Evolutionary conservation across 1,139 yeast genomes (phyloP).

Genomic region (Kurtzmaniella quercitrusa): DNA sequence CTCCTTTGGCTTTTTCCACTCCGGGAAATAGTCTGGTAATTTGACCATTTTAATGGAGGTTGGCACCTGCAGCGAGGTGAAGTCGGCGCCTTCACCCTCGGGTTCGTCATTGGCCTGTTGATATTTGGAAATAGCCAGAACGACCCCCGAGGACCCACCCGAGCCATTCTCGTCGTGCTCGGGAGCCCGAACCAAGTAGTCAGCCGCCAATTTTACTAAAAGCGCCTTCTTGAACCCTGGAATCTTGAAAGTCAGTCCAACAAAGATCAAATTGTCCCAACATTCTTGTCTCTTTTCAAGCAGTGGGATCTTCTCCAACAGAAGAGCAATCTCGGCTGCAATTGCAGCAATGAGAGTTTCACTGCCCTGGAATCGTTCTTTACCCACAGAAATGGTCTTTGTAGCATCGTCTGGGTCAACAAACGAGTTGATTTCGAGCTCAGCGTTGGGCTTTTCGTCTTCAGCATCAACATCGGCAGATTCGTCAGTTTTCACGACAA

Average conservation of each 20-base stretch:
- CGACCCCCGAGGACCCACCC: slow-evolving; percentile 28
- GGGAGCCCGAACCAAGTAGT: slow-evolving; percentile 46
- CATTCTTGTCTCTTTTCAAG: slow-evolving; percentile 73
- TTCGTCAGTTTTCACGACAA: slow-evolving; percentile 35
- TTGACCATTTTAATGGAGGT: slow-evolving; percentile 63
- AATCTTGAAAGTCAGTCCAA: slow-evolving; percentile 73
- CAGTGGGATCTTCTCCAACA: slow-evolving; percentile 57
- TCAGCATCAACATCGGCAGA: slow-evolving; percentile 21
- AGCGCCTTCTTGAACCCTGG: slow-evolving; percentile 76
- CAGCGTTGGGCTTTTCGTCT: slow-evolving; percentile 47
- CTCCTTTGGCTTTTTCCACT: slow-evolving; percentile 75
- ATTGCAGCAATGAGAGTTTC: slow-evolving; percentile 52
- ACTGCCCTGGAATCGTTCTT: slow-evolving; percentile 82
- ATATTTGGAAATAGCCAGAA: slow-evolving; percentile 40
- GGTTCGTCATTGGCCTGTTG: slow-evolving; percentile 36
- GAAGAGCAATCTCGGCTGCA: slow-evolving; percentile 49
- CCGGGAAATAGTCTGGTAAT: slow-evolving; percentile 89
- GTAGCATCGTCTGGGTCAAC: slow-evolving; percentile 41
- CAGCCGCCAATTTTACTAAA: slow-evolving; percentile 52
- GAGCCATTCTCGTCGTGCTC: slow-evolving; percentile 23
- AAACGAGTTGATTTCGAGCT: slow-evolving; percentile 64
- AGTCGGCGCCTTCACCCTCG: slow-evolving; percentile 13
- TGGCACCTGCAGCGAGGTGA: slow-evolving; percentile 60
- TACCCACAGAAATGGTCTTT: slow-evolving; percentile 66
- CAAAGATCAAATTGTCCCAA: slow-evolving; percentile 77